Evolutionary conservation across 164 flowering plant genomes (phyloP).

Genomic region (Umbilicus rupestris): DNA sequence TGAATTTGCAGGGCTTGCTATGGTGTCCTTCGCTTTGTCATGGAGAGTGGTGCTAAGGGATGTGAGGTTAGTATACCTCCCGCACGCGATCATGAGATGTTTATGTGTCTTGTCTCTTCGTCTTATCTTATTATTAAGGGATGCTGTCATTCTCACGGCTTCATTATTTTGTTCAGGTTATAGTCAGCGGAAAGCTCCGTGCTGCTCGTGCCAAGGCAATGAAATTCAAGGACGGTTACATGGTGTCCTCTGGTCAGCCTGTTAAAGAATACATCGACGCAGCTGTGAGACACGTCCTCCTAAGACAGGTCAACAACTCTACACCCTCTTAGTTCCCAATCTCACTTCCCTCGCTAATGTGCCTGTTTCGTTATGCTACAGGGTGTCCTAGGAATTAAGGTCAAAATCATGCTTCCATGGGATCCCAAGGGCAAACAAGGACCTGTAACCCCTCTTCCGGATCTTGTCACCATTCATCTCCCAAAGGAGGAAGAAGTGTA

Average conservation of each 20-base stretch:
- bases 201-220: neutral
- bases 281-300: neutral
- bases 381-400: too few relatives aligned
- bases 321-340: too few relatives aligned
- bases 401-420: conserved; percentile 3
- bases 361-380: neutral
- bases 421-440: neutral
- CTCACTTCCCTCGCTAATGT: too few relatives aligned
- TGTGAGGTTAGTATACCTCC: neutral
- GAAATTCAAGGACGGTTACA: neutral
- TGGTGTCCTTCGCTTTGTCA: neutral
- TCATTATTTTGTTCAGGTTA: neutral
- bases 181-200: neutral
- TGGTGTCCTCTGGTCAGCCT: neutral
- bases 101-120: too few relatives aligned
- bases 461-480: neutral
- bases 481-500: neutral
- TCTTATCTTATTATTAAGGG: too few relatives aligned
- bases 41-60: neutral
- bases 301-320: neutral
- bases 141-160: too few relatives aligned
- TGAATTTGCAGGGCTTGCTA: neutral
- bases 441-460: neutral
- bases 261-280: neutral
- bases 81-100: neutral